Conservation (phyloP, 495 filamentous ascomycete species). For the Trichodelitschia bisporula region DNA sequence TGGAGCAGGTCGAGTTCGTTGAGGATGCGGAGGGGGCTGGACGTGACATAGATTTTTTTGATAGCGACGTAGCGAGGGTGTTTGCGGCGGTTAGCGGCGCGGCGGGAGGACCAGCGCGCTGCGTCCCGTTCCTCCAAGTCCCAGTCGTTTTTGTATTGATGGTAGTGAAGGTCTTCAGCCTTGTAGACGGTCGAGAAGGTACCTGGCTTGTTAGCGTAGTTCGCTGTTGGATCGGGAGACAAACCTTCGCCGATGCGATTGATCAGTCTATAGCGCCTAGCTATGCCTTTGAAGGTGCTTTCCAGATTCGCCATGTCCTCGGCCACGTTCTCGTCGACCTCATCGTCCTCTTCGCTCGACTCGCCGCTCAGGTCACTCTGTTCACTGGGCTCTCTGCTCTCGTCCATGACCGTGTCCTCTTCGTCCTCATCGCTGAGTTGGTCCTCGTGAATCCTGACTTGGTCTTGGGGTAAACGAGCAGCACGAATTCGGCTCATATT, state of each 20-base stretch:
- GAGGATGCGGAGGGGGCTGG: slow-evolving; percentile 72
- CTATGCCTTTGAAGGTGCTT: slow-evolving; percentile 59
- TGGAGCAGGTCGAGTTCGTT: slow-evolving; percentile 96
- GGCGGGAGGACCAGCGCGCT: slow-evolving; percentile 34
- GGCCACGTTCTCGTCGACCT: slow-evolving; percentile 43
- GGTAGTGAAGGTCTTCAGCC: slow-evolving; percentile 81
- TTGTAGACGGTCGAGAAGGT: slow-evolving; percentile 99
- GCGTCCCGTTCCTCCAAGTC: slow-evolving; percentile 43
- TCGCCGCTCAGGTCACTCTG: slow-evolving; percentile 17
- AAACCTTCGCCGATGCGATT: slow-evolving; percentile 92
- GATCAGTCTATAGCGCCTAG: slow-evolving; percentile 61
- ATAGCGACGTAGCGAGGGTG: slow-evolving; percentile 65
- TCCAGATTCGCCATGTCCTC: slow-evolving; percentile 77
- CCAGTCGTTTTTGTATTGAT: slow-evolving; percentile 69
- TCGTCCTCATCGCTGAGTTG: slow-evolving; percentile 22
- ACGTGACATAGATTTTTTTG: slow-evolving; percentile 98
- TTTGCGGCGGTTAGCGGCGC: slow-evolving; percentile 13
- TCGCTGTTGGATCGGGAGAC: background rate
- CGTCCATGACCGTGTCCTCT: slow-evolving; percentile 20
- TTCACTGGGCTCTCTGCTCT: slow-evolving; percentile 16
- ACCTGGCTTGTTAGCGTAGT: slow-evolving; percentile 17
- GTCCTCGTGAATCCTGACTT: slow-evolving; percentile 11
- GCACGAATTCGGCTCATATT: slow-evolving; percentile 2
- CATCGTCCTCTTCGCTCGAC: slow-evolving; percentile 31
- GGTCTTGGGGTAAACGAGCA: slow-evolving; percentile 5